Percentiles rank a stretch among this genome's conserved stretches.
These are phyloP conservation scores for Syzygium jambos DNA, from an alignment of 345 rosid species.

Conservation along the genomic window DNA sequence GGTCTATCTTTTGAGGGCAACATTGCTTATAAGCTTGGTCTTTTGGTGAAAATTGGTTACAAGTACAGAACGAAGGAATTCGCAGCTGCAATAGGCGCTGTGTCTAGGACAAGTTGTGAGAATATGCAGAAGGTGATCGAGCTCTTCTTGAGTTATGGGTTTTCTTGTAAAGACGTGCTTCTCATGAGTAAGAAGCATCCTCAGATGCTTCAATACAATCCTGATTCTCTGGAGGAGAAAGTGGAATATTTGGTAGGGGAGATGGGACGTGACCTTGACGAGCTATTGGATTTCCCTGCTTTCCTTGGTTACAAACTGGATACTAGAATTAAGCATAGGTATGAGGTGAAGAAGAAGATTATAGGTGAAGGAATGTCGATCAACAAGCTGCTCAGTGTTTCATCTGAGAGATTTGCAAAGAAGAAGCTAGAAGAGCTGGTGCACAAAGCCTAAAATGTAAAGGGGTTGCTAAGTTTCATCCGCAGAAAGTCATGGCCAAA, in stretches of 20 bases:
- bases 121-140: conserved; percentile 70
- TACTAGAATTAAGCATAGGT: conserved; percentile 67
- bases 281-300: conserved; percentile 68
- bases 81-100: conserved; percentile 60
- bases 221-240: conserved; percentile 49
- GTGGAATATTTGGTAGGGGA: conserved; percentile 60
- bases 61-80: conserved; percentile 48
- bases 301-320: conserved; percentile 80
- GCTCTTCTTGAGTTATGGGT: conserved; percentile 48
- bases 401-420: conserved; percentile 42
- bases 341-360: conserved; percentile 43
- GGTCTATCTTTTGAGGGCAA: conserved; percentile 52
- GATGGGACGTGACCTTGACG: conserved; percentile 74
- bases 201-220: conserved; percentile 57
- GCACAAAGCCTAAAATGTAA: neutral
- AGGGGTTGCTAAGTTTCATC: neutral
- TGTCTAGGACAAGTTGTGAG: conserved; percentile 64
- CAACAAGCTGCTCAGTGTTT: conserved; percentile 56
- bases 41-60: conserved; percentile 66
- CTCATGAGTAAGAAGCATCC: conserved; percentile 84
- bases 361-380: conserved; percentile 59
- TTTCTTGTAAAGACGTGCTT: conserved; percentile 43
- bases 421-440: neutral
- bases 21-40: conserved; percentile 46
- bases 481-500: neutral